Evolutionary conservation across 176 grass and related monocot genomes (phyloP), one percentile per base, ranked within the genome.

Genomic region (Oryza officinalis): DNA sequence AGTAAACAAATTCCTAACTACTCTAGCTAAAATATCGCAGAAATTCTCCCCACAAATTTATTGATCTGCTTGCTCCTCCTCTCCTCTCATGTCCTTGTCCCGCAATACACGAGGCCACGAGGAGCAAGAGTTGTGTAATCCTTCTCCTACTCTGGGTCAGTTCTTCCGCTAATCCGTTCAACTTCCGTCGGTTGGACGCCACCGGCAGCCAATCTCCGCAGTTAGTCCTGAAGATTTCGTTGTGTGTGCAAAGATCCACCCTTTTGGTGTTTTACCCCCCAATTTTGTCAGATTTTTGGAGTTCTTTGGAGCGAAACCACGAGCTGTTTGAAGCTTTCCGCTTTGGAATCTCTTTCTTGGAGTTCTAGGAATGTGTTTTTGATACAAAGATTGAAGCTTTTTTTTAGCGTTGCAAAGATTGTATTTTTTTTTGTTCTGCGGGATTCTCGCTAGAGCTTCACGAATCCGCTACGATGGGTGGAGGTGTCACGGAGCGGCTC

Each of bases 401-500:
- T 41, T 54, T 20, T 32, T 40, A 32, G 81, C 8, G 27, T 11
- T 71, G 11, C 41, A 69, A 84, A 87, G 38, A 69, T 67, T 67
- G 61, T 22, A 8, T 22, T 9, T 7, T 50, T 18, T 38, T 50
- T 18, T 22, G 14, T 37, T 38, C 4, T 47, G 18, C 26, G 40
- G 32, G 50, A 27, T 49, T 26, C 50, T 25, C 71, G n/a, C 25
- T 35, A 81, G 44, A 83, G 63, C 71, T 6, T 22, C 7, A 60
- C 11, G 35, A 45, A 66, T 26, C 80, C 20, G 31, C 44, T 8
- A 73, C 89, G 35, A 95, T 82, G 27, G 87, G 86, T 40, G 88
- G 88, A 31, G 45, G 78, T 41, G n/a, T 35, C 49, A 45, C 75
- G 38, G 81, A 90, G 65, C 61, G 50, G 25, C 63, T 92, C 47